Evolutionary conservation across 1,284 basidiomycete genomes (phyloP).

Genomic region (Irpex sp.): DNA sequence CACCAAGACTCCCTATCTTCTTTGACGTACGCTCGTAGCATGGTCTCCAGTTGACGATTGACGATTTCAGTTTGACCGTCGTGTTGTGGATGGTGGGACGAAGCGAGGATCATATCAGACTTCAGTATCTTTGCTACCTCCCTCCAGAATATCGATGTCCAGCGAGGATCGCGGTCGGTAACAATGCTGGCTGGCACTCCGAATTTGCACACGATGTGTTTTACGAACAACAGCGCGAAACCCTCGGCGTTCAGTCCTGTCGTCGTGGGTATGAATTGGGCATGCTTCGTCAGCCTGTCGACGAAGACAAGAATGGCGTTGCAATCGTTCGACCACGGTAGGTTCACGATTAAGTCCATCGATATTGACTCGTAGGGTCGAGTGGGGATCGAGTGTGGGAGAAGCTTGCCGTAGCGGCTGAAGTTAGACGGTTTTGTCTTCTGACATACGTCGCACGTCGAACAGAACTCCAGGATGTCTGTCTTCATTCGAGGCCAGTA

Average conservation of each 20-base stretch:
- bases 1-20: not conserved
- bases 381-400: not conserved
- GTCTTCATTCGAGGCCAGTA: no score
- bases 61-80: constrained; percentile 19
- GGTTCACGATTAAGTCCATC: not conserved
- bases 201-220: constrained; percentile 16
- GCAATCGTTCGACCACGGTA: not conserved
- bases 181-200: constrained; percentile 24
- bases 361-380: no score
- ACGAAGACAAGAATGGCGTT: not conserved
- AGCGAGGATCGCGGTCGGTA: constrained; percentile 25
- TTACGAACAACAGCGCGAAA: constrained; percentile 18
- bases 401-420: not conserved
- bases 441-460: no score
- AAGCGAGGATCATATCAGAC: constrained; percentile 22
- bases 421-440: not conserved
- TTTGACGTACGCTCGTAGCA: not conserved
- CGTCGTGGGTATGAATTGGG: constrained; percentile 30
- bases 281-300: constrained; percentile 26
- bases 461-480: no score
- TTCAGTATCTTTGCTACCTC: constrained; percentile 14
- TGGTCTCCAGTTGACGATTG: constrained; percentile 14
- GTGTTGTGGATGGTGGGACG: constrained; percentile 20
- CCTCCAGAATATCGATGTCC: constrained; percentile 24
- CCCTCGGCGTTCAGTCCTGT: constrained; percentile 8